Percentiles rank a stretch among this genome's conserved stretches.
These are phyloP conservation scores for Sanghuangporus weigelae DNA, from an alignment of 1,284 basidiomycete species.

Conservation along the genomic window DNA sequence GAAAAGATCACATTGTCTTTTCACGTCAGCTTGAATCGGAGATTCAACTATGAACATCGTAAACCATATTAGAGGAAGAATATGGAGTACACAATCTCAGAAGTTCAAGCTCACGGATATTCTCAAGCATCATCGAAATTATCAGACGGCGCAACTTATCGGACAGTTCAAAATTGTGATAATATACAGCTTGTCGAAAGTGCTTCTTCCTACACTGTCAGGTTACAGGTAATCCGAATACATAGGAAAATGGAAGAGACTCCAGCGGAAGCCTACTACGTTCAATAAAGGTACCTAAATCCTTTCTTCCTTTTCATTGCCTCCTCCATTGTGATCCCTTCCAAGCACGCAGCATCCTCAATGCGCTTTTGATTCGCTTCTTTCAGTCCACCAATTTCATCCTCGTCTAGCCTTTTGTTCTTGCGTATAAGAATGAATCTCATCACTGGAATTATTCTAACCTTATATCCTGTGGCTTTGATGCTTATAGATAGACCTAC, in stretches of 20 bases:
- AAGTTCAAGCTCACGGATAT: slow-evolving; percentile 13
- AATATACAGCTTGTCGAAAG: no score
- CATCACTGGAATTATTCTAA: slow-evolving; percentile 29
- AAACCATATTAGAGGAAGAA: no score
- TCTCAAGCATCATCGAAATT: no score
- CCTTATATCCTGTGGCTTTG: slow-evolving; percentile 26
- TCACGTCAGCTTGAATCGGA: no score
- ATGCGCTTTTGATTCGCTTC: slow-evolving; percentile 30
- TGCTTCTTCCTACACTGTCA: no score
- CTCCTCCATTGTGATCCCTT: slow-evolving; percentile 34
- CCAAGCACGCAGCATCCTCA: slow-evolving; percentile 33
- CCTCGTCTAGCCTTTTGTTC: slow-evolving; percentile 32
- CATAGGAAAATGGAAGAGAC: no score
- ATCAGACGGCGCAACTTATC: no score
- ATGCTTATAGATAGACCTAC: slow-evolving; percentile 32
- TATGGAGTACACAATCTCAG: no score
- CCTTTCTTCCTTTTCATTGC: slow-evolving; percentile 33
- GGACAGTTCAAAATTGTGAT: no score
- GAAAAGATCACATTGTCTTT: no score
- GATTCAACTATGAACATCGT: no score
- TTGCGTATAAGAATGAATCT: slow-evolving; percentile 30
- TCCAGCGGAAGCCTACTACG: not conserved
- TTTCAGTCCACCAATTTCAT: slow-evolving; percentile 30
- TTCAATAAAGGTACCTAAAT: slow-evolving; percentile 38
- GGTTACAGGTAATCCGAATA: no score